phyloP scores from a whole-genome alignment of 768 basidiomycete genomes.

The Termitomyces sp. region DNA sequence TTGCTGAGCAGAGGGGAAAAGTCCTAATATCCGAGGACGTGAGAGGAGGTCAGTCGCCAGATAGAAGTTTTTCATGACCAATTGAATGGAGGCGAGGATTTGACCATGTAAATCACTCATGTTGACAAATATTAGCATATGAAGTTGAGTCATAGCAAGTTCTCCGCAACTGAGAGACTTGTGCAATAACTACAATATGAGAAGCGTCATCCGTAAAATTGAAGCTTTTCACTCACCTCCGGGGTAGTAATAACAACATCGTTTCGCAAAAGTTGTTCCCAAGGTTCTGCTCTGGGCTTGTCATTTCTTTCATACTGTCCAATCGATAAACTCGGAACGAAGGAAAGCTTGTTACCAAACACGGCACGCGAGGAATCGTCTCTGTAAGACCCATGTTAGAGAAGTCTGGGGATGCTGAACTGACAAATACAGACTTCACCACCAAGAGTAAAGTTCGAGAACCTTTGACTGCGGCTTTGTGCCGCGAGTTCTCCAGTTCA shows the following conservation, averaged over 20 bases:
- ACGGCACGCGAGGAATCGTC: not conserved
- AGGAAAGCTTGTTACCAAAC: not conserved
- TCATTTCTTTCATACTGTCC: not conserved
- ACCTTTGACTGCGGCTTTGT: not conserved
- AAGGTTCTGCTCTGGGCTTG: not conserved
- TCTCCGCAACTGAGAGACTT: slow-evolving; percentile 32
- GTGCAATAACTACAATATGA: slow-evolving; percentile 32
- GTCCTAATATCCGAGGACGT: slow-evolving; percentile 40
- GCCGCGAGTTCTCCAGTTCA: not conserved
- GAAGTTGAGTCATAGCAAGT: slow-evolving; percentile 40
- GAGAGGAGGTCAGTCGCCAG: slow-evolving; percentile 27
- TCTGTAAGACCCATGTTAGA: not conserved
- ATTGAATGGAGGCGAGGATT: slow-evolving; percentile 31
- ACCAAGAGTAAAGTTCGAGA: not conserved
- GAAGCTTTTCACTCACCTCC: slow-evolving; percentile 26
- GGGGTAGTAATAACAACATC: slow-evolving; percentile 22
- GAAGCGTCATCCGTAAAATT: not conserved
- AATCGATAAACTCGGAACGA: not conserved
- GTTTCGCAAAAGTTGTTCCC: not conserved
- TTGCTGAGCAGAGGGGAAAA: slow-evolving; percentile 19
- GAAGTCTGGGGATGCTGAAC: not conserved
- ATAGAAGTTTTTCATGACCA: slow-evolving; percentile 45
- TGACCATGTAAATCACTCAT: slow-evolving; percentile 34
- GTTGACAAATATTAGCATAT: slow-evolving; percentile 38
- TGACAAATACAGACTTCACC: not conserved